A percentile compares a stretch with the other conserved stretches of the same genome.
These are phyloP conservation scores for Fusarium hainanense DNA, from an alignment of 2,329 filamentous ascomycete genomes.

Conservation along the genomic window DNA sequence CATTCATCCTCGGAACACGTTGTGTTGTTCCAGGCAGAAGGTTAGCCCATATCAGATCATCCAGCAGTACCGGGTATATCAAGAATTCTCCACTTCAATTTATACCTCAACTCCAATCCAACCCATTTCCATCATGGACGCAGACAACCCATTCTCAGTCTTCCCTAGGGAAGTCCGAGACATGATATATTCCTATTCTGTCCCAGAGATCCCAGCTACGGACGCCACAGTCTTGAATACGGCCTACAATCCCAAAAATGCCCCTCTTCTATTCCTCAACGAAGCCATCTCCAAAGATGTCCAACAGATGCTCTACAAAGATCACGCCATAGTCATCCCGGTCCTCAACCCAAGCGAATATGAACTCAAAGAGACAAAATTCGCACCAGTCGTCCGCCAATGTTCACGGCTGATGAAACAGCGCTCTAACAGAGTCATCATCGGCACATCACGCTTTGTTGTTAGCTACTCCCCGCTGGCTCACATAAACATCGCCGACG, in stretches of 20 bases:
- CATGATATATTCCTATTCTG: not conserved
- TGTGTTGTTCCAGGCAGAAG: not conserved
- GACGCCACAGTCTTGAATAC: not conserved
- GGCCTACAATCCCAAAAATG: not conserved
- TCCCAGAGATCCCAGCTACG: not conserved
- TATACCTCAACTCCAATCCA: not conserved
- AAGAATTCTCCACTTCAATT: not conserved
- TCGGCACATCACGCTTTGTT: not conserved
- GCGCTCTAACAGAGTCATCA: not conserved
- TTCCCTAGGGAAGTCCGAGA: not conserved
- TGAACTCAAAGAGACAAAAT: not conserved
- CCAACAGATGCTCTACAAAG: not conserved
- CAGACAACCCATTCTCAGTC: not conserved
- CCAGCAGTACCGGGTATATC: not conserved
- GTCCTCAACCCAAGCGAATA: not conserved
- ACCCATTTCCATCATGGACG: fast-evolving
- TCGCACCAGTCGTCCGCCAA: fast-evolving
- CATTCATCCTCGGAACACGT: fast-evolving
- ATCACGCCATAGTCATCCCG: not conserved
- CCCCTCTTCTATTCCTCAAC: not conserved
- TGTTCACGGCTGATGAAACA: slow-evolving; percentile 5
- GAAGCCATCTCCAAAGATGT: not conserved
- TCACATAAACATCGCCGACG: not conserved
- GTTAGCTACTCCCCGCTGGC: not conserved
- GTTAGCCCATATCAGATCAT: not conserved